Conservation (phyloP, 202 grass and related monocot species). For the Hordeum pubiflorum region DNA sequence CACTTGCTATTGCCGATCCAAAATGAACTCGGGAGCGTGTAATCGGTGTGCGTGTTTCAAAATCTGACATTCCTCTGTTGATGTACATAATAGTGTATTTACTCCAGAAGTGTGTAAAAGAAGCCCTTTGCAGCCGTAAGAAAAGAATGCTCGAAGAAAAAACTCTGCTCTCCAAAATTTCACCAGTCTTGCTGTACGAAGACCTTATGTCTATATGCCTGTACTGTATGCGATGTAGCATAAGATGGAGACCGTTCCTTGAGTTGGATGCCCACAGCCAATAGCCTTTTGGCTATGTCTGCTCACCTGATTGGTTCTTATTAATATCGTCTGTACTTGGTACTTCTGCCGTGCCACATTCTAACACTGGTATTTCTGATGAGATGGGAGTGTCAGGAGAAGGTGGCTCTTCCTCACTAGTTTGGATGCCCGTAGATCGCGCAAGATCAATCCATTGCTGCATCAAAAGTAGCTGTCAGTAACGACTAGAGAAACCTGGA, state of each 20-base stretch:
- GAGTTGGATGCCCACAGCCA: constrained; percentile 13
- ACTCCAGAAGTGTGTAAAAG: background rate
- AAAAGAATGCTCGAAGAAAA: background rate
- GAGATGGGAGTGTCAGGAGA: constrained; percentile 42
- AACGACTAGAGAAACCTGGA: background rate
- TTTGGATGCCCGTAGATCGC: constrained; percentile 73
- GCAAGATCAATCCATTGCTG: constrained; percentile 99
- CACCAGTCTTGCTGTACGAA: background rate
- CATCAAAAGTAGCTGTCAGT: constrained; percentile 31
- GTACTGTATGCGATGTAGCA: background rate
- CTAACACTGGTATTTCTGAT: constrained; percentile 61
- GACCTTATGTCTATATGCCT: constrained; percentile 3
- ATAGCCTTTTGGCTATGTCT: background rate
- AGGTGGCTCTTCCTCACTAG: constrained; percentile 43
- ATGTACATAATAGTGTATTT: constrained; percentile 17
- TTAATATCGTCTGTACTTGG: constrained; percentile 49
- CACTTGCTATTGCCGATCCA: background rate
- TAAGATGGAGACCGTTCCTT: background rate
- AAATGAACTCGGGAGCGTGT: background rate
- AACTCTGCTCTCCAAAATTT: constrained; percentile 14
- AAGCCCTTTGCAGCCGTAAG: background rate
- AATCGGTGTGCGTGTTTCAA: background rate
- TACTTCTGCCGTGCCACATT: constrained; percentile 54
- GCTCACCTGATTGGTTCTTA: constrained; percentile 39
- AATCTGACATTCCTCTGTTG: background rate